These are phyloP conservation scores for Pyricularia grisea DNA, from an alignment of 2,329 filamentous ascomycete genomes.

Conservation along the genomic window DNA sequence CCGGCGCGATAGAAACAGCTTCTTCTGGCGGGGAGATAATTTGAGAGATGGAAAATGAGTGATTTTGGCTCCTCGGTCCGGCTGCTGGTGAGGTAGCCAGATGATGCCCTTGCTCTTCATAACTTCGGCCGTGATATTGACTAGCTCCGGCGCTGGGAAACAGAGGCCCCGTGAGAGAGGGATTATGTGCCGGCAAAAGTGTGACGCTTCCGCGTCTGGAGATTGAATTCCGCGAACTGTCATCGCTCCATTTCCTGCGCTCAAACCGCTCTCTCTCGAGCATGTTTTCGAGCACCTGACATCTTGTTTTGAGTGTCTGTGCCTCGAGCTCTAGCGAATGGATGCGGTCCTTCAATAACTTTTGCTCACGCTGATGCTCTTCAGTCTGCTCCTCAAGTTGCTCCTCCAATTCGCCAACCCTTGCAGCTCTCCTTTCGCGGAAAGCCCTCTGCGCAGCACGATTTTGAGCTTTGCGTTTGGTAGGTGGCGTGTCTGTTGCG, in stretches of 20 bases:
- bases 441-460: conserved; percentile 86
- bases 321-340: conserved; percentile 54
- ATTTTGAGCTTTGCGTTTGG: conserved; percentile 92
- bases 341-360: conserved; percentile 48
- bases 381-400: conserved; percentile 53
- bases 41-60: conserved; percentile 45
- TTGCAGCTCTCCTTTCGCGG: conserved; percentile 74
- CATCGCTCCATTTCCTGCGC: conserved; percentile 16
- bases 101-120: background rate
- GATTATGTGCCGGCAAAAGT: conserved; percentile 1
- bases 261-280: conserved; percentile 48
- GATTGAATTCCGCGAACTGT: background rate
- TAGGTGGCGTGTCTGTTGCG: conserved; percentile 83
- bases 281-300: conserved; percentile 53
- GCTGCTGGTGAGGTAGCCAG: background rate
- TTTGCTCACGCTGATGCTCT: conserved; percentile 45
- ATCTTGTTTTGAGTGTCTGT: conserved; percentile 54
- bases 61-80: conserved; percentile 11
- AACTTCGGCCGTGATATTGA: background rate
- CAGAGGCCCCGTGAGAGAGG: background rate
- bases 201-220: conserved; percentile 1
- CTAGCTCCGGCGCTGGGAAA: background rate
- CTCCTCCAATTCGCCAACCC: conserved; percentile 67
- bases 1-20: conserved; percentile 18
- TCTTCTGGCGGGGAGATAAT: conserved; percentile 46